A percentile compares a stretch with the other conserved stretches of the same genome.
These are phyloP conservation scores for Verticillium nubilum DNA, from an alignment of 2,329 filamentous ascomycete species.

Conservation along the genomic window DNA sequence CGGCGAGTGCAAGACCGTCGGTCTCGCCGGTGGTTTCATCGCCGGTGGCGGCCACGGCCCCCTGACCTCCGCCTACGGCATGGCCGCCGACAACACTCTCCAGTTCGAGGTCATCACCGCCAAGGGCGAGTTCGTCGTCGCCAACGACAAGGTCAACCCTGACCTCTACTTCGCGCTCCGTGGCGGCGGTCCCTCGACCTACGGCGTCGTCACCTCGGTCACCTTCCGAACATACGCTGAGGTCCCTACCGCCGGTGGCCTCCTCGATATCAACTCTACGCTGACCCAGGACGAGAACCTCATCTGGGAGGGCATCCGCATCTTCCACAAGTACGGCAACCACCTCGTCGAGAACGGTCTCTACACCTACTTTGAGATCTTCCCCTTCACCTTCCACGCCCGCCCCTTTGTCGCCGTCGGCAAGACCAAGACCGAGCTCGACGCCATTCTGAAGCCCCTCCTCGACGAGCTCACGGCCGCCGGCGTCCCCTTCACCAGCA, in stretches of 20 bases:
- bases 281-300: slow-evolving; percentile 28
- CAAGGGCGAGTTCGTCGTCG: slow-evolving; percentile 35
- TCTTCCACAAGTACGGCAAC: slow-evolving; percentile 39
- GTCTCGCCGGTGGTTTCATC: slow-evolving; percentile 54
- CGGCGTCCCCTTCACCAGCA: slow-evolving; percentile 20
- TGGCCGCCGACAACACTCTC: slow-evolving; percentile 40
- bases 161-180: slow-evolving; percentile 54
- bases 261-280: slow-evolving; percentile 30
- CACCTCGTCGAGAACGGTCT: slow-evolving; percentile 34
- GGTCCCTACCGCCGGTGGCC: slow-evolving; percentile 32
- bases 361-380: slow-evolving; percentile 37
- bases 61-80: slow-evolving; percentile 36
- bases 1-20: slow-evolving; percentile 51
- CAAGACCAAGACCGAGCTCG: slow-evolving; percentile 26
- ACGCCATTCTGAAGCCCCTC: slow-evolving; percentile 27
- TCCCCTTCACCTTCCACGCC: slow-evolving; percentile 30
- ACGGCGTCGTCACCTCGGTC: slow-evolving; percentile 45
- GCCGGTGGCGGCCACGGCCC: slow-evolving; percentile 54
- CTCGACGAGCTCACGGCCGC: slow-evolving; percentile 23
- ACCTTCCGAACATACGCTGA: slow-evolving; percentile 48
- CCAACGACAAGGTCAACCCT: slow-evolving; percentile 35
- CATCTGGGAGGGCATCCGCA: slow-evolving; percentile 41
- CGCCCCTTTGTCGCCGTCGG: slow-evolving; percentile 30
- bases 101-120: slow-evolving; percentile 40
- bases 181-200: slow-evolving; percentile 48